These are phyloP conservation scores for Pelagomonas calceolata DNA, from an alignment of 108 stramenopile species.

Conservation along the genomic window DNA sequence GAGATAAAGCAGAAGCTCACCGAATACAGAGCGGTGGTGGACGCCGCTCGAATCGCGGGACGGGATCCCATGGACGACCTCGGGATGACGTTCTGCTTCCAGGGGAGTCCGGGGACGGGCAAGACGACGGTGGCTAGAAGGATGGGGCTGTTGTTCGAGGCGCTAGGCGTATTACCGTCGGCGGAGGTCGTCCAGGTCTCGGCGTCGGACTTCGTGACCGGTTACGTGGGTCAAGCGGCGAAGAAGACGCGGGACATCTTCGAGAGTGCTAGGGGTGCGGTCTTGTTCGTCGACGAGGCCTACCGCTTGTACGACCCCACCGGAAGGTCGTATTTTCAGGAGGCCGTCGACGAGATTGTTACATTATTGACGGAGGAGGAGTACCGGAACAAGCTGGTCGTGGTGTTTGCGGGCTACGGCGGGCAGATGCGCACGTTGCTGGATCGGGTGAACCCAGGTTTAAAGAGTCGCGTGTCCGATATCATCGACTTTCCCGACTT, in stretches of 20 bases:
- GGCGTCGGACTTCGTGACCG: slow-evolving; percentile 26
- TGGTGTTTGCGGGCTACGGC: slow-evolving; percentile 47
- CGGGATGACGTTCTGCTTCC: slow-evolving; percentile 20
- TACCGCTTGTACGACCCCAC: slow-evolving; percentile 19
- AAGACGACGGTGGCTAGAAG: slow-evolving; percentile 35
- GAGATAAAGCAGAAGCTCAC: slow-evolving; percentile 4
- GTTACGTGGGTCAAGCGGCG: slow-evolving; percentile 38
- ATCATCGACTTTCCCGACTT: slow-evolving; percentile 37
- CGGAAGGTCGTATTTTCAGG: slow-evolving; percentile 13
- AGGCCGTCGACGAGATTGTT: slow-evolving; percentile 40
- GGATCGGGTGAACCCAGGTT: slow-evolving; percentile 32
- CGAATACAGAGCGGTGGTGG: slow-evolving; percentile 1
- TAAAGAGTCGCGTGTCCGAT: slow-evolving; percentile 40
- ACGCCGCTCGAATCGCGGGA: slow-evolving; percentile 9
- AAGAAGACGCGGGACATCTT: slow-evolving; percentile 67
- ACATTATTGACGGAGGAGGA: slow-evolving; percentile 34
- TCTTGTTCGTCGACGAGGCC: slow-evolving; percentile 77
- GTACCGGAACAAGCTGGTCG: slow-evolving; percentile 26
- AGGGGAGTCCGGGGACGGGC: slow-evolving; percentile 26
- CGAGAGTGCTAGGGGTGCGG: slow-evolving; percentile 71
- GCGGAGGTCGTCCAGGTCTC: slow-evolving; percentile 24
- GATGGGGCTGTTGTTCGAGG: slow-evolving; percentile 25
- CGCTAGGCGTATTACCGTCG: slow-evolving; percentile 16
- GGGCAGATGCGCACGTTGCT: slow-evolving; percentile 41
- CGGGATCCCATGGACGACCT: slow-evolving; percentile 16